A percentile compares a stretch with the other conserved stretches of the same genome.
Evolutionary conservation across 441 rosid genomes (phyloP).

Genomic region (Adansonia gregorii): DNA sequence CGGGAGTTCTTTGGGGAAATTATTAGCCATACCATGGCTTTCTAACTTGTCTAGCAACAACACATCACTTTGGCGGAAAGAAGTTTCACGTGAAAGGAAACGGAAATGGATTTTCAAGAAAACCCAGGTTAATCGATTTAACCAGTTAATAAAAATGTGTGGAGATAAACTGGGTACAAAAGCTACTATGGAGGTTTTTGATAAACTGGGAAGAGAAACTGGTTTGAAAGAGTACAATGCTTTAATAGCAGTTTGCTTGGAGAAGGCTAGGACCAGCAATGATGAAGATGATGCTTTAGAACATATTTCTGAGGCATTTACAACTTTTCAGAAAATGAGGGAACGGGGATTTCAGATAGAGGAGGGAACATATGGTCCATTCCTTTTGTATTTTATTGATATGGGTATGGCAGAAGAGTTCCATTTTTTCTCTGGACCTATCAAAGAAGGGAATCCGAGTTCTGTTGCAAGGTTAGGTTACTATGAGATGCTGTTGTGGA

Average conservation of each 20-base stretch:
- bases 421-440: constrained; percentile 39
- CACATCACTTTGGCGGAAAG: constrained; percentile 43
- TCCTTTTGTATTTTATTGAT: constrained; percentile 65
- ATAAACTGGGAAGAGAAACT: constrained; percentile 65
- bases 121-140: constrained; percentile 40
- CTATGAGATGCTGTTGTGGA: constrained; percentile 81
- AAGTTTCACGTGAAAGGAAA: constrained; percentile 63
- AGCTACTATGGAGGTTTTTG: constrained; percentile 49
- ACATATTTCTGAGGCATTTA: constrained; percentile 48
- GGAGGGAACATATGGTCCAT: constrained; percentile 66
- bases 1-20: constrained; percentile 24
- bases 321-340: constrained; percentile 52
- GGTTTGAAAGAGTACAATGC: constrained; percentile 67
- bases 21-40: constrained; percentile 50
- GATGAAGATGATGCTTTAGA: constrained; percentile 52
- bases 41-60: constrained; percentile 25
- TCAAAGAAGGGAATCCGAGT: constrained; percentile 48
- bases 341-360: constrained; percentile 60
- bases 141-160: constrained; percentile 42
- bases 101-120: constrained; percentile 50
- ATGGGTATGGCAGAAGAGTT: constrained; percentile 72
- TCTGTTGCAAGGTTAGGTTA: constrained; percentile 62
- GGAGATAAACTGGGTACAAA: constrained; percentile 58
- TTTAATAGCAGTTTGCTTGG: constrained; percentile 49
- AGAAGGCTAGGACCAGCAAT: constrained; percentile 52